phyloP scores from a whole-genome alignment of 2,329 filamentous ascomycete species.

The Ramichloridium luteum region DNA sequence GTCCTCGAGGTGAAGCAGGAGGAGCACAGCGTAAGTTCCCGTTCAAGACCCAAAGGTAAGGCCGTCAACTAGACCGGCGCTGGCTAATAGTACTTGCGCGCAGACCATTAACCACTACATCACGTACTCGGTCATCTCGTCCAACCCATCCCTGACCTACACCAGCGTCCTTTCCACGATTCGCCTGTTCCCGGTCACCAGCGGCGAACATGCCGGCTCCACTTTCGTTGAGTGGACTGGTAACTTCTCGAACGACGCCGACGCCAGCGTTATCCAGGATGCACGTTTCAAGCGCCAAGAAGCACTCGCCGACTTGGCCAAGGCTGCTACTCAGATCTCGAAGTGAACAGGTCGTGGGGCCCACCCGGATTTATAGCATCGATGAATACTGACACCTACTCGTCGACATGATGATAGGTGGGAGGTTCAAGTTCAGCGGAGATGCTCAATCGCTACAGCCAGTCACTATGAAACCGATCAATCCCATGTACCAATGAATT shows the following conservation, averaged over 20 bases:
- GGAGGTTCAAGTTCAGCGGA: too few species aligned
- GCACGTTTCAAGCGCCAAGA: conserved; percentile 67
- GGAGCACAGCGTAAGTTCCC: conserved; percentile 52
- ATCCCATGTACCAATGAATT: too few species aligned
- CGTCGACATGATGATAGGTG: too few species aligned
- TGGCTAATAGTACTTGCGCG: too few species aligned
- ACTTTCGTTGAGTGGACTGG: conserved; percentile 58
- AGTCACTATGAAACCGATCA: too few species aligned
- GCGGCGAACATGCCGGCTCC: conserved; percentile 49
- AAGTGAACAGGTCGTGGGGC: neutral
- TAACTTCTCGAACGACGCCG: conserved; percentile 59
- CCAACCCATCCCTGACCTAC: conserved; percentile 53
- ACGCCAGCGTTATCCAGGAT: conserved; percentile 60
- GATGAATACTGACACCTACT: too few species aligned
- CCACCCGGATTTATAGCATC: neutral
- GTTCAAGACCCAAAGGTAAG: neutral
- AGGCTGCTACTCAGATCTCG: conserved; percentile 19
- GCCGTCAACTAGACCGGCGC: neutral
- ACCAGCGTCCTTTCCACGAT: conserved; percentile 56
- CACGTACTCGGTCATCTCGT: conserved; percentile 59
- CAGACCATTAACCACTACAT: conserved; percentile 62
- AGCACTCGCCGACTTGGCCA: conserved; percentile 53
- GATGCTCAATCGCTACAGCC: too few species aligned
- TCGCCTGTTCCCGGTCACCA: conserved; percentile 53
- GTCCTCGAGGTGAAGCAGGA: conserved; percentile 63